Conservation (phyloP, 2,329 filamentous ascomycete genomes). For the Nemania diffusa region DNA sequence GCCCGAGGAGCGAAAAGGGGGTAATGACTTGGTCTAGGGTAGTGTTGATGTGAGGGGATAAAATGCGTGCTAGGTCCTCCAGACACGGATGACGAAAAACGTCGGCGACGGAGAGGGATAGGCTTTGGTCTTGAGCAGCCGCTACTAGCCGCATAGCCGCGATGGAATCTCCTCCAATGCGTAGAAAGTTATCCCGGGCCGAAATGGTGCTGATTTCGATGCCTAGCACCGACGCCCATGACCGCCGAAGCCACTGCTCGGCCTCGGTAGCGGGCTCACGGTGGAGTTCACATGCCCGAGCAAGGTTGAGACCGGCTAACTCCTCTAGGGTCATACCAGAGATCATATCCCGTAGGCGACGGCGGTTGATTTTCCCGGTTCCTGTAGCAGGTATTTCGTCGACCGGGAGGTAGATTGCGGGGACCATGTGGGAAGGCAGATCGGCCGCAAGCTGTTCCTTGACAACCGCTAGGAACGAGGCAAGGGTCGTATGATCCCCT, state of each 20-base stretch:
- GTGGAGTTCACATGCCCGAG: constrained; percentile 5
- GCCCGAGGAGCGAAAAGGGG: constrained; percentile 14
- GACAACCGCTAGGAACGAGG: not conserved
- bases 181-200: constrained; percentile 58
- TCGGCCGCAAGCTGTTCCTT: not conserved
- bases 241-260: constrained; percentile 3
- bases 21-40: not conserved
- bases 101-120: constrained; percentile 28
- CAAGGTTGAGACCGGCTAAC: not conserved
- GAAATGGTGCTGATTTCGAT: constrained; percentile 45
- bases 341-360: constrained; percentile 3
- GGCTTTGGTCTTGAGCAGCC: constrained; percentile 3
- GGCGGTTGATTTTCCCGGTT: constrained; percentile 35
- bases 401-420: constrained; percentile 33
- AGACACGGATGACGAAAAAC: constrained; percentile 23
- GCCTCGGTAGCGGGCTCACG: not conserved
- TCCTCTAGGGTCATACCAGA: not conserved
- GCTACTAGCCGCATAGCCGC: constrained; percentile 55
- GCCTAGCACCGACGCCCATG: constrained; percentile 24
- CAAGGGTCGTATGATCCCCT: not conserved
- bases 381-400: constrained; percentile 30
- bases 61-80: constrained; percentile 13
- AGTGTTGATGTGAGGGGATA: not conserved
- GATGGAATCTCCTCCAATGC: constrained; percentile 59
- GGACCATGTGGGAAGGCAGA: constrained; percentile 39